phyloP scores from a whole-genome alignment of 2,329 filamentous ascomycete species.

The Claviceps pusilla region DNA sequence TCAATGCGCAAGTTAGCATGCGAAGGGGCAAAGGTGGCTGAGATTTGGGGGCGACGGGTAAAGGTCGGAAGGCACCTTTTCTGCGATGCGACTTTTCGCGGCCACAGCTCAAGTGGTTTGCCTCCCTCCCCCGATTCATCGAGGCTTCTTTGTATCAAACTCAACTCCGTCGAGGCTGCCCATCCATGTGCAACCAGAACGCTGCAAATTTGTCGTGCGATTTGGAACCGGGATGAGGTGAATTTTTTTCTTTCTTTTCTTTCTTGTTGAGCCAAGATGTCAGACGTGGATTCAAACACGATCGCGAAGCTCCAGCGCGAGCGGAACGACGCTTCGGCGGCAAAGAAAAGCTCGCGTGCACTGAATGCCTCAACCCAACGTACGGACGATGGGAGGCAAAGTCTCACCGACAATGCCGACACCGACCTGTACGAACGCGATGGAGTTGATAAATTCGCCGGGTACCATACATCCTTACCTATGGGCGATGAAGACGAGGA shows the following conservation, averaged over 20 bases:
- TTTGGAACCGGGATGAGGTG: slow-evolving; percentile 29
- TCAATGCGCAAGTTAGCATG: background rate
- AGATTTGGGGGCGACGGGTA: slow-evolving; percentile 13
- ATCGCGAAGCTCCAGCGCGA: slow-evolving; percentile 82
- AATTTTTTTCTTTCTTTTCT: slow-evolving; percentile 8
- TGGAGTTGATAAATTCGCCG: slow-evolving; percentile 65
- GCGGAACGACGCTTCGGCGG: slow-evolving; percentile 67
- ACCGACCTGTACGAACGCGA: slow-evolving; percentile 72
- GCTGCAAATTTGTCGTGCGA: slow-evolving; percentile 19
- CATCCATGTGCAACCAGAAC: slow-evolving; percentile 24
- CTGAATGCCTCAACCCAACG: slow-evolving; percentile 69
- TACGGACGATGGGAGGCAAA: slow-evolving; percentile 79
- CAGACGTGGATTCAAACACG: slow-evolving; percentile 72
- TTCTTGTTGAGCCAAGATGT: slow-evolving; percentile 35
- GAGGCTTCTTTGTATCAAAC: slow-evolving; percentile 7
- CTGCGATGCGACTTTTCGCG: slow-evolving; percentile 17
- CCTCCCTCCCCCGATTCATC: background rate
- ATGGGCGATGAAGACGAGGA: slow-evolving; percentile 64
- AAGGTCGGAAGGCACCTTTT: slow-evolving; percentile 14
- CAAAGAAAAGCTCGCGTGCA: slow-evolving; percentile 68
- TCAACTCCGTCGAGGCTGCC: slow-evolving; percentile 10
- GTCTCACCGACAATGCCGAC: slow-evolving; percentile 78
- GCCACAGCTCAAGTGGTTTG: slow-evolving; percentile 7
- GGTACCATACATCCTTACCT: slow-evolving; percentile 82
- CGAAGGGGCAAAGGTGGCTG: background rate